These are phyloP conservation scores for Sporothrix humicola DNA, from an alignment of 2,329 filamentous ascomycete genomes.

Conservation along the genomic window DNA sequence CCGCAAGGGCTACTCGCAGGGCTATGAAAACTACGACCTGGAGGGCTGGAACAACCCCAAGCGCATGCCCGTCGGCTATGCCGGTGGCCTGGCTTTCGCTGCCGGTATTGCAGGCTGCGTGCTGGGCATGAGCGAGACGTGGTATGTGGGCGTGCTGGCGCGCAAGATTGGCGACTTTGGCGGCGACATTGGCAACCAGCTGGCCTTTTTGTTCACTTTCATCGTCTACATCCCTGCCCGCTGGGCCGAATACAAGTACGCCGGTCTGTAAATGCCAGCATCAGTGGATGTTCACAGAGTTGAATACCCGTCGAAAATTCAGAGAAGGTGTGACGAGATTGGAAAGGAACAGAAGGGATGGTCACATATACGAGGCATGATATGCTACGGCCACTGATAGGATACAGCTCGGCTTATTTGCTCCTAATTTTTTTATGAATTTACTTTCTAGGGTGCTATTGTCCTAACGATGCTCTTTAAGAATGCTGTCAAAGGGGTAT, in stretches of 20 bases:
- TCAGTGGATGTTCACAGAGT: neutral
- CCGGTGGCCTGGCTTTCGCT: slow-evolving; percentile 51
- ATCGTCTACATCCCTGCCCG: slow-evolving; percentile 55
- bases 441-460: neutral
- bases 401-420: neutral
- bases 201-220: slow-evolving; percentile 57
- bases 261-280: slow-evolving; percentile 45
- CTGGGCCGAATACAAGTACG: slow-evolving; percentile 55
- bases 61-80: slow-evolving; percentile 52
- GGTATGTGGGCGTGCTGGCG: slow-evolving; percentile 56
- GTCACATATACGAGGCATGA: neutral
- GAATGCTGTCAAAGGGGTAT: neutral
- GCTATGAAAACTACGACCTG: slow-evolving; percentile 53
- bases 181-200: slow-evolving; percentile 59
- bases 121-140: slow-evolving; percentile 65
- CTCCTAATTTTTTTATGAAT: neutral
- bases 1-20: slow-evolving; percentile 45
- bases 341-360: neutral
- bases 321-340: neutral
- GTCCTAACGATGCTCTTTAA: neutral
- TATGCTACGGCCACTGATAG: neutral
- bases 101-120: slow-evolving; percentile 56
- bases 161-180: slow-evolving; percentile 51
- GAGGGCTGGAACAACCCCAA: slow-evolving; percentile 55
- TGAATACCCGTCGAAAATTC: neutral